Conservation (phyloP, 176 grass and related monocot species). For the Musa acuminata region DNA sequence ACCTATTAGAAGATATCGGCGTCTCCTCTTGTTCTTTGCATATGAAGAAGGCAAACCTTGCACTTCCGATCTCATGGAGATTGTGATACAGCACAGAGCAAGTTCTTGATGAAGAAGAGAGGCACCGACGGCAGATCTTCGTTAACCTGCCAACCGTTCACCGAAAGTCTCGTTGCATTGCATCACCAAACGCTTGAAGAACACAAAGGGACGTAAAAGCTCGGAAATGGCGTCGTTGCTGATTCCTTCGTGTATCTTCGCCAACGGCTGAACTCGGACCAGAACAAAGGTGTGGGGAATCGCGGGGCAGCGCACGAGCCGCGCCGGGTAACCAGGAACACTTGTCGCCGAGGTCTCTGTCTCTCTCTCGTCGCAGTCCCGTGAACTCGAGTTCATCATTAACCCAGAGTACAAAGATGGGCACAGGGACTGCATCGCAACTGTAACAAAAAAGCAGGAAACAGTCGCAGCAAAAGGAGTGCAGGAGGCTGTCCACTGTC, state of each 20-base stretch:
- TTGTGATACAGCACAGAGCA: too few species aligned
- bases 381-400: conserved; percentile 4
- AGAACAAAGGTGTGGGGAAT: conserved; percentile 26
- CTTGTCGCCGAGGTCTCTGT: conserved; percentile 25
- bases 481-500: conserved; percentile 42
- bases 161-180: background rate
- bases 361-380: background rate
- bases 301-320: conserved; percentile 32
- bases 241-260: background rate
- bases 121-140: too few species aligned
- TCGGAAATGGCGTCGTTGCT: too few species aligned
- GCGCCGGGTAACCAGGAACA: conserved; percentile 43
- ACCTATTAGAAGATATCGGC: too few species aligned
- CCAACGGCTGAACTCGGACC: background rate
- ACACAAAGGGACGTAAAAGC: background rate
- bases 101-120: too few species aligned
- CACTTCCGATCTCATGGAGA: too few species aligned
- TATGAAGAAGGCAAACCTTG: too few species aligned
- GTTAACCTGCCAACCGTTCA: background rate
- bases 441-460: conserved; percentile 14
- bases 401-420: conserved; percentile 6
- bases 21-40: too few species aligned
- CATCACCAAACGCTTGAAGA: background rate
- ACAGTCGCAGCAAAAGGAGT: conserved; percentile 18
- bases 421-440: conserved; percentile 34